Conservation (phyloP, 73 alveolate species). For the Paramecium pentaurelia region DNA sequence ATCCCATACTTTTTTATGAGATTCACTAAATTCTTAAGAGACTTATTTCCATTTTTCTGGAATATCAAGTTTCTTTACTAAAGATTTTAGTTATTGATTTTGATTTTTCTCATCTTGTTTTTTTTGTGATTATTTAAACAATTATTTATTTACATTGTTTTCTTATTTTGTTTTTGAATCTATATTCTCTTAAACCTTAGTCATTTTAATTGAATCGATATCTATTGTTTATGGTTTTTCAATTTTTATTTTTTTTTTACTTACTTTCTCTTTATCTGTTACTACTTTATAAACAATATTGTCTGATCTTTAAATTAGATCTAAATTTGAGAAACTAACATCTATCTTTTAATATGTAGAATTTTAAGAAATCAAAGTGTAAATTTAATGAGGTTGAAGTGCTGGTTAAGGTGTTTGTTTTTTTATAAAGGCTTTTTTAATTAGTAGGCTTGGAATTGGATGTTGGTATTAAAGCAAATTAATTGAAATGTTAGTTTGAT, state of each 20-base stretch:
- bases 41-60: slow-evolving; percentile 8
- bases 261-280: background rate
- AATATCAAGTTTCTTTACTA: background rate
- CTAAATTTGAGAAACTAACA: background rate
- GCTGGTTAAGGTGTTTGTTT: background rate
- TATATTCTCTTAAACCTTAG: background rate
- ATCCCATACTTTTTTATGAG: background rate
- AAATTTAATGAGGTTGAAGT: background rate
- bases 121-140: background rate
- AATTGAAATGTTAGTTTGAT: background rate
- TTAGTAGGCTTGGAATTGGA: background rate
- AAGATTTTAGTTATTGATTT: background rate
- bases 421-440: background rate
- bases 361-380: background rate
- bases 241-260: background rate
- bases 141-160: background rate
- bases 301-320: background rate
- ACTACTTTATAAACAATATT: background rate
- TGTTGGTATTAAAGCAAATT: background rate
- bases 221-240: background rate
- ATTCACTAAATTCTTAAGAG: background rate
- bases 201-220: background rate
- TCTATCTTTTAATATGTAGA: background rate
- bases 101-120: background rate
- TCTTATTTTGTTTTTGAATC: background rate